Base-by-base conservation (phyloP, 768 basidiomycete species). In the Pisolithus sp. region DNA sequence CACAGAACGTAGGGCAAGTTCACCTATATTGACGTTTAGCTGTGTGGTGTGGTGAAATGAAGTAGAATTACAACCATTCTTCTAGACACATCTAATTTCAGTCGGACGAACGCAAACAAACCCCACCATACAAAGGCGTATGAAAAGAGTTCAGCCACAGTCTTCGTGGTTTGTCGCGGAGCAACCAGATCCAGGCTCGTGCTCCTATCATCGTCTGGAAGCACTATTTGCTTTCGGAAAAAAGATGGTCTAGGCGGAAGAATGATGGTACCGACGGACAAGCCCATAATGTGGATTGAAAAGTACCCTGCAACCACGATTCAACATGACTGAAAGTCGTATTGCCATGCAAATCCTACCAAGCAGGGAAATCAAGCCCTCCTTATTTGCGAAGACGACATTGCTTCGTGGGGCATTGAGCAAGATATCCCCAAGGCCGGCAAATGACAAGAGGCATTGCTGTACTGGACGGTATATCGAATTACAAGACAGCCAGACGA, bases 1-100 rank as follows among this genome's bases (percentile, higher is more conserved):
- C 94, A 97, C 17, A 93, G 67, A 34, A 93, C 82, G 67, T 99
- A 98, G 4, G 88, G 77, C 28, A 92, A 59, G 61, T 98, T 97
- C 42, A 85, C 89, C 93, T 94, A 58, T 17, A 40, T 15, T 5
- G 26, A 9, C 5, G 24, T 26, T 21, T n/a, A 12, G 34, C 44
- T 34, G n/a, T 28, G 7, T 2, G 5, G 10, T 20, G 12, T 15
- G 15, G 5, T 10, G 18, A n/a, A 49, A 20, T 23, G 45, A 31
- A 28, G 24, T 38, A 44, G 53, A 18, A 74, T 80, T n/a, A 13
- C 34, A 34, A 85, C 86, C 64, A 86, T 65, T 52, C 83, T 63
- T 42, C 85, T 71, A 3, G 85, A 86, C 2, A 92, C 73, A 17
- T 72, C 70, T 5, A 71, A 46, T 7, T 68, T 62, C 7, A 70